Evolutionary conservation across 306 rosid genomes (phyloP), one percentile per base, ranked within the genome.

Genomic region (Gillenia trifoliata): DNA sequence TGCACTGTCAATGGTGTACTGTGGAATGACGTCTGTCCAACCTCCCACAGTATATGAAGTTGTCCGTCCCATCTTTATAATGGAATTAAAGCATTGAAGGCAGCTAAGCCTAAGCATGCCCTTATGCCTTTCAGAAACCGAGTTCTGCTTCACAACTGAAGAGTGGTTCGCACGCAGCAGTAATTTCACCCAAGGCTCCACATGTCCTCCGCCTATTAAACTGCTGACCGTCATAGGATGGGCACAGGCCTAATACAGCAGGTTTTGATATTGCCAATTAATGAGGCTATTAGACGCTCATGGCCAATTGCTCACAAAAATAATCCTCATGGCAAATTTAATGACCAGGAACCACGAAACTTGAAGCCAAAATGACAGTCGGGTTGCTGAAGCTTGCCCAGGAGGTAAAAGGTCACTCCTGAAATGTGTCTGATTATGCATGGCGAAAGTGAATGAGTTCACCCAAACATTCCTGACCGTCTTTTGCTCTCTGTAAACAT

Each of bases 371-470:
- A 25, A 66, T n/a, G 64, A 65, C 62, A 78, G 7, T 3, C 8
- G 23, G 22, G 19, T 34, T 54, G 31, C 75, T 33, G 52, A 69
- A 72, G 52, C 76, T 71, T 71, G 25, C 50, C 52, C 33, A 33
- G 65, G 45, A 50, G 40, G 81, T 52, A 71, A 78, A 63, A 79
- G 23, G 40, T 26, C 40, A 50, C 77, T 59, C 67, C 73, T 70
- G 73, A 52, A 33, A 78, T 70, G 47, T 70, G 76, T n/a, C n/a
- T 74, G 65, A 54, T 67, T 59, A 63, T 26, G 77, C 47, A 73
- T 68, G 23, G 60, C 25, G 66, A 73, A 80, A 45, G 60, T 26
- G 70, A 61, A 71, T 23, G 31, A 70, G 63, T 19, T 13, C 34
- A 64, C 78, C 57, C 36, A 20, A 36, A 13, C 66, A 80, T 45